Evolutionary conservation across 768 basidiomycete species (phyloP).

Genomic region (Hygrocybe punicea): DNA sequence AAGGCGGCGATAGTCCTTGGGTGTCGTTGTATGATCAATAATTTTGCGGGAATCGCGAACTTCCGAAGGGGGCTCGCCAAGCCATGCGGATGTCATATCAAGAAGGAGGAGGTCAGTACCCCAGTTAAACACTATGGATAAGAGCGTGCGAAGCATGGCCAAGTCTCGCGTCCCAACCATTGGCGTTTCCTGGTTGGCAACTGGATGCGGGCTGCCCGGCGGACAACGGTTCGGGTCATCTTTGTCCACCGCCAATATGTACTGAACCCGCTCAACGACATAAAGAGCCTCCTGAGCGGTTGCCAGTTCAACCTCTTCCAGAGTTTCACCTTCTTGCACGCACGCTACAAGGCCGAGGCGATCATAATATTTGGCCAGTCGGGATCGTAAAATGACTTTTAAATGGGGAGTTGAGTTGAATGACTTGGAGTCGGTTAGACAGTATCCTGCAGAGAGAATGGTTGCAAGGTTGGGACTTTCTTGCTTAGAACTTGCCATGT

Average conservation of each 20-base stretch:
- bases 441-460: conserved; percentile 35
- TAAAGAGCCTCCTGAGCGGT: conserved; percentile 56
- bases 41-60: conserved; percentile 31
- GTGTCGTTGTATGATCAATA: conserved; percentile 43
- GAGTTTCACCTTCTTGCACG: conserved; percentile 18
- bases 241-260: conserved; percentile 32
- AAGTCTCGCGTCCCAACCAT: conserved; percentile 67
- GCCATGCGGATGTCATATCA: conserved; percentile 43
- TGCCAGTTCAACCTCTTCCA: conserved; percentile 46
- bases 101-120: conserved; percentile 54
- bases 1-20: conserved; percentile 45
- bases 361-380: conserved; percentile 42
- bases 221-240: conserved; percentile 9
- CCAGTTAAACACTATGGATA: conserved; percentile 73
- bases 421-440: conserved; percentile 36
- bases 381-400: conserved; percentile 37
- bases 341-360: conserved; percentile 17
- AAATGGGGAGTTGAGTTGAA: conserved; percentile 28
- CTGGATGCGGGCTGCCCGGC: neutral
- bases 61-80: conserved; percentile 21
- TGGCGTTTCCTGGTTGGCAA: conserved; percentile 24
- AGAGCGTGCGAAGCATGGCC: conserved; percentile 54
- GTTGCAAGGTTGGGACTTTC: conserved; percentile 17
- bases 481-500: too few relatives aligned
- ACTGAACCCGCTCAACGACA: conserved; percentile 48